phyloP scores from a whole-genome alignment of 1,139 yeast genomes.

The Saccharomyces hybrid region DNA sequence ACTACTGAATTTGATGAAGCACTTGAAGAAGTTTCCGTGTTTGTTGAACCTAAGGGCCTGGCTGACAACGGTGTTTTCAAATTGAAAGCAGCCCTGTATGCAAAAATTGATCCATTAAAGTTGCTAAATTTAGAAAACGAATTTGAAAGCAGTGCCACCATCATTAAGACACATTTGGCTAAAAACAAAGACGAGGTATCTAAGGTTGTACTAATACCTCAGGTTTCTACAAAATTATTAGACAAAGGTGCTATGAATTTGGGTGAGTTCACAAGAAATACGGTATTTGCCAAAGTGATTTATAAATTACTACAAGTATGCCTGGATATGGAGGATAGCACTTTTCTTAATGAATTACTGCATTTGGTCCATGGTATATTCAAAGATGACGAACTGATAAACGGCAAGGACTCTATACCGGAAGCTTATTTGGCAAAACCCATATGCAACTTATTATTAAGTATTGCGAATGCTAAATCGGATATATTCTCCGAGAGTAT shows the following conservation, averaged over 20 bases:
- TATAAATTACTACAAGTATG: conserved; percentile 50
- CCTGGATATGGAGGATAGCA: conserved; percentile 42
- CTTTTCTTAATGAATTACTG: conserved; percentile 49
- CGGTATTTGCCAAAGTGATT: conserved; percentile 47
- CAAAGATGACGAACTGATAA: conserved; percentile 42
- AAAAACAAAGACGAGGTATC: conserved; percentile 34
- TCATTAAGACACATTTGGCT: conserved; percentile 33
- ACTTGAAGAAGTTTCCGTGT: conserved; percentile 42
- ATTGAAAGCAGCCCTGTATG: conserved; percentile 41
- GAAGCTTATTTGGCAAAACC: conserved; percentile 47
- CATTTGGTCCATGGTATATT: conserved; percentile 62
- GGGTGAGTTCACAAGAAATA: conserved; percentile 47
- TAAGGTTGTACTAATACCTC: conserved; percentile 43
- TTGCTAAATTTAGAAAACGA: conserved; percentile 31
- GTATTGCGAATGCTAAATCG: conserved; percentile 40
- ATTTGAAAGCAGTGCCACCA: conserved; percentile 37
- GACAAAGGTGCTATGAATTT: conserved; percentile 32
- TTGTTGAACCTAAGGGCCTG: conserved; percentile 45
- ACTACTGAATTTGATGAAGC: conserved; percentile 33
- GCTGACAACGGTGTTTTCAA: conserved; percentile 51
- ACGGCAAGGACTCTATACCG: conserved; percentile 37
- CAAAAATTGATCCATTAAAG: conserved; percentile 34
- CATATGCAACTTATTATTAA: conserved; percentile 46
- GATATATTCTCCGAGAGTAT: conserved; percentile 39
- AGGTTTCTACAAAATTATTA: conserved; percentile 28